Conservation (phyloP, 257 asterid species). For the Nicotiana knightiana region DNA sequence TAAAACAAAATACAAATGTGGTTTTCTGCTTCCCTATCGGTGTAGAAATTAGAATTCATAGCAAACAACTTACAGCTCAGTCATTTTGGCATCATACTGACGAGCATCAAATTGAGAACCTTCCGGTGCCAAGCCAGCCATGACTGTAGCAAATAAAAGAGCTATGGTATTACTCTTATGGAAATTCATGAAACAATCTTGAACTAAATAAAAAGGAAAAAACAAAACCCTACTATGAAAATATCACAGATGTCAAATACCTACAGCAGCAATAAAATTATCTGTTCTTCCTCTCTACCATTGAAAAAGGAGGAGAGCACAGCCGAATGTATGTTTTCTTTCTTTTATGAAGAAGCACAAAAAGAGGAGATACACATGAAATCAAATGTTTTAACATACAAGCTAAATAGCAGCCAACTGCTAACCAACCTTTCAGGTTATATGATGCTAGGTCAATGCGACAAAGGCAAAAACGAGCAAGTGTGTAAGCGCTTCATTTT, state of each 20-base stretch:
- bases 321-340: not conserved
- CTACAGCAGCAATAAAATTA: not conserved
- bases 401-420: not conserved
- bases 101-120: constrained; percentile 45
- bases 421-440: not conserved
- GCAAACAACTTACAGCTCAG: constrained; percentile 25
- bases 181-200: not conserved
- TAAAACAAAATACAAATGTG: not conserved
- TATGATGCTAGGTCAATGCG: not conserved
- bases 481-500: not conserved
- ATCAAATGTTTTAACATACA: not conserved
- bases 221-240: not conserved
- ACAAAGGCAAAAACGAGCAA: not conserved
- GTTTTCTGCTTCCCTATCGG: not conserved
- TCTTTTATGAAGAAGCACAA: not conserved
- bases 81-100: constrained; percentile 41
- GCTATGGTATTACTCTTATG: not conserved
- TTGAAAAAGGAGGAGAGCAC: not conserved
- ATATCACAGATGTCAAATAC: not conserved
- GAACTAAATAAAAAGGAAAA: not conserved
- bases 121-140: constrained; percentile 42
- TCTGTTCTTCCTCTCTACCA: not conserved
- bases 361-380: not conserved
- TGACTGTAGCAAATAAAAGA: constrained; percentile 19
- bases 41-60: not conserved